Evolutionary conservation across 2,329 filamentous ascomycete genomes (phyloP).

Genomic region (Ceratocystis variospora): DNA sequence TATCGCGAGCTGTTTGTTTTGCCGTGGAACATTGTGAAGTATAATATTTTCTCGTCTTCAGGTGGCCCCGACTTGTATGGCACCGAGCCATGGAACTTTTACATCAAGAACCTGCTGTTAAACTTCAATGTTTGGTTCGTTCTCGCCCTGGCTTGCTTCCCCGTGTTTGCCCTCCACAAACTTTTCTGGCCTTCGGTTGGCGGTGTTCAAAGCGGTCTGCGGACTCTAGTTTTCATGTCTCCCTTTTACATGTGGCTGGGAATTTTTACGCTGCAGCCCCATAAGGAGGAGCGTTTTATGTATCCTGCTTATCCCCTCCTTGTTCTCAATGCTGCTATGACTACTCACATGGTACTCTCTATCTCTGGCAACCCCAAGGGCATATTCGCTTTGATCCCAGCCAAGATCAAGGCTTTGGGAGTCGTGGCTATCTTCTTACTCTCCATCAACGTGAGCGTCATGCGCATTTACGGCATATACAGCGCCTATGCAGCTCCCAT

Average conservation of each 20-base stretch:
- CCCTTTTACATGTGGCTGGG: slow-evolving; percentile 92
- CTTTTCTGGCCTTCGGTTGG: slow-evolving; percentile 45
- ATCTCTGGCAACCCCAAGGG: slow-evolving; percentile 59
- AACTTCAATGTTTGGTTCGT: slow-evolving; percentile 96
- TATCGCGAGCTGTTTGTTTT: slow-evolving; percentile 68
- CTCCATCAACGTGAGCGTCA: slow-evolving; percentile 50
- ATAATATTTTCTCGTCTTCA: slow-evolving; percentile 77
- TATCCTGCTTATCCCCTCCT: slow-evolving; percentile 89
- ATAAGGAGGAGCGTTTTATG: slow-evolving; percentile 99
- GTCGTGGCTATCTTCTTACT: slow-evolving; percentile 48
- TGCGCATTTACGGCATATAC: slow-evolving; percentile 63
- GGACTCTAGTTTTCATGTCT: slow-evolving; percentile 61
- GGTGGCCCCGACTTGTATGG: slow-evolving; percentile 87
- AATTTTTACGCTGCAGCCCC: slow-evolving; percentile 83
- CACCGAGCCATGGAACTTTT: slow-evolving; percentile 94
- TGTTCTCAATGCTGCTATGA: slow-evolving; percentile 73
- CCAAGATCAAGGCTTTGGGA: slow-evolving; percentile 54
- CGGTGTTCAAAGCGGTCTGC: slow-evolving; percentile 55
- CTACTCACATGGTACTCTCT: slow-evolving; percentile 65
- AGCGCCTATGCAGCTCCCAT: slow-evolving; percentile 74
- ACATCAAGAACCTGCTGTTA: slow-evolving; percentile 74
- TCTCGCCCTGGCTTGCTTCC: slow-evolving; percentile 59
- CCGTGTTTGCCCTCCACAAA: slow-evolving; percentile 63
- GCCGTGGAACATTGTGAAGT: slow-evolving; percentile 83
- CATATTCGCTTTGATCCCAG: slow-evolving; percentile 57